Evolutionary conservation across 73 alveolate genomes (phyloP), one percentile per base, ranked within the genome.

Genomic region (Tetrahymena borealis): DNA sequence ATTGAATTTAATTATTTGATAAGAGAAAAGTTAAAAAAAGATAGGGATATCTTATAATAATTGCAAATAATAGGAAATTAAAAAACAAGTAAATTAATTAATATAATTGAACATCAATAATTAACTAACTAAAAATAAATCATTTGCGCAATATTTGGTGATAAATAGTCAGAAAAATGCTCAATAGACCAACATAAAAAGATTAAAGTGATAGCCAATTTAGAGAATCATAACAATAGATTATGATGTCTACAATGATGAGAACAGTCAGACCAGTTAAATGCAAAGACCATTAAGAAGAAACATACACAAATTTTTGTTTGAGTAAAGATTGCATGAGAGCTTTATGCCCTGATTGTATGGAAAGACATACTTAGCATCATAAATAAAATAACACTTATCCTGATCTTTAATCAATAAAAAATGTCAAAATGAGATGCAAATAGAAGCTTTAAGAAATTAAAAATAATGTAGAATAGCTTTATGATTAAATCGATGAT

Each of bases 321-420:
- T 40, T 31, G 77, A 91, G 79, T n/a, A 43, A 38, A 8, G 94
- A 91, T 33, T 91, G 94, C 12, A 38, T 91, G 33, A 91, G 90
- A 91, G 91, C 94, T 33, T 78, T 91, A 32, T 91, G 94, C 39
- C 35, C 91, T 33, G 94, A 91, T 18, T 91, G 94, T 24, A 33
- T 91, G 78, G 94, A 91, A 36, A 38, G 79, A 33, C 94, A 91
- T 77, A 91, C 37, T 31, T 42, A 60, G 32, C 43, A 32, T 37
- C 94, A 91, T 91, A 40, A 60, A 33, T 77, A 91, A 91, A 11
- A 38, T 43, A 31, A 24, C 33, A 77, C 94, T 15, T 43, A 33
- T 77, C 91, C 94, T n/a, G 91, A 91, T 20, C 78, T 60, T 91
- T 90, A 91, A 38, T 36, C 91, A 15, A 43, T 91, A 2, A 35